These are phyloP conservation scores for Oryza australiensis DNA, from an alignment of 176 grass and related monocot genomes.

Conservation along the genomic window DNA sequence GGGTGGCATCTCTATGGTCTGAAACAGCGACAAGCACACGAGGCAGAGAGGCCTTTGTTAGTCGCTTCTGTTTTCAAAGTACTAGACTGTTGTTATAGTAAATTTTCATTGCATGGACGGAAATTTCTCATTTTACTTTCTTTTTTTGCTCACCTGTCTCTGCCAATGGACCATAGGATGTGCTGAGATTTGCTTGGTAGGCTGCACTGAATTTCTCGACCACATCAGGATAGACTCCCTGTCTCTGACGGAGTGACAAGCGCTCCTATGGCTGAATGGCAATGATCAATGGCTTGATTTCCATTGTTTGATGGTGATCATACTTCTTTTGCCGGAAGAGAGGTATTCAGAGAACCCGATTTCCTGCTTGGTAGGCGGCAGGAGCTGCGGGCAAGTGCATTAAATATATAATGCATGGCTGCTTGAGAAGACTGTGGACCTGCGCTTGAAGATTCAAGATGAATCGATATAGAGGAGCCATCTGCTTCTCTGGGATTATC, in stretches of 20 bases:
- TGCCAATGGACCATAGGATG: conserved; percentile 54
- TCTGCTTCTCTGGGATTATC: too few species aligned
- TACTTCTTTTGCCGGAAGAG: too few species aligned
- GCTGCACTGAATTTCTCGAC: conserved; percentile 83
- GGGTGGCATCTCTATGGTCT: conserved; percentile 51
- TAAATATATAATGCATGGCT: too few species aligned
- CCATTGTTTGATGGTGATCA: too few species aligned
- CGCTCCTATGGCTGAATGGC: conserved; percentile 28
- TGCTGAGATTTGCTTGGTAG: conserved; percentile 77
- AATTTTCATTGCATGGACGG: background rate
- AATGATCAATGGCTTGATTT: background rate
- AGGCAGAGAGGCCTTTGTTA: background rate
- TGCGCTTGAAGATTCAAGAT: too few species aligned
- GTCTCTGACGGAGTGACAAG: background rate
- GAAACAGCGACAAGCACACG: background rate
- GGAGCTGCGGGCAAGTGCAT: too few species aligned
- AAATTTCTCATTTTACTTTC: too few species aligned
- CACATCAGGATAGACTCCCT: conserved; percentile 31
- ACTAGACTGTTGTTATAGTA: background rate
- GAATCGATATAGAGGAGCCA: too few species aligned
- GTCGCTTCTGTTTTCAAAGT: background rate
- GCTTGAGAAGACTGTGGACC: too few species aligned
- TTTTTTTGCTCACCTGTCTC: background rate
- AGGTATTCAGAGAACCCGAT: too few species aligned
- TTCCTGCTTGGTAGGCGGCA: too few species aligned